These are phyloP conservation scores for Sphagnum magellanicum DNA, from an alignment of 228 moss, liverwort and hornwort species.

Conservation along the genomic window DNA sequence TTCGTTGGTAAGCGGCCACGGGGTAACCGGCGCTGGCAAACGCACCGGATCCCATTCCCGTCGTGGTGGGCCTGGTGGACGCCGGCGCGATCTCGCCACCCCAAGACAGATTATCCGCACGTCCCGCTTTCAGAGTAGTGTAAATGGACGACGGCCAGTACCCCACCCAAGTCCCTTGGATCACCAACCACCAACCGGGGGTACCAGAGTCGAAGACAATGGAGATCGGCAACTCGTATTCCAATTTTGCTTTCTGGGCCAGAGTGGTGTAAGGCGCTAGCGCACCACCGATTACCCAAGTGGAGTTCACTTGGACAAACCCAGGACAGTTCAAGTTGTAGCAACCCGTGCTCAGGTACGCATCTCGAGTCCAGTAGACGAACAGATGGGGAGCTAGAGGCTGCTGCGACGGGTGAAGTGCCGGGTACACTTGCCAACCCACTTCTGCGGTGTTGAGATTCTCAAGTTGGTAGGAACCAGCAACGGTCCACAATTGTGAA, in stretches of 20 bases:
- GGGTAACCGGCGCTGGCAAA: slow-evolving; percentile 1
- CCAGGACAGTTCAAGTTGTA: slow-evolving; percentile 7
- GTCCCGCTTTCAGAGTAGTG: background rate
- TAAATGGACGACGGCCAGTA: slow-evolving; percentile 2
- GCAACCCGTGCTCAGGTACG: background rate
- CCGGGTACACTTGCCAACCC: slow-evolving; percentile 17
- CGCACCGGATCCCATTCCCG: slow-evolving; percentile 3
- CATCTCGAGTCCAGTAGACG: slow-evolving; percentile 17
- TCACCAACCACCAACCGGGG: background rate
- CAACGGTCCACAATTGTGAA: background rate
- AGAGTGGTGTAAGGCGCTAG: slow-evolving; percentile 1
- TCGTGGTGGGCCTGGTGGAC: background rate
- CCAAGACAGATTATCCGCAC: background rate
- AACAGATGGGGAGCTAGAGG: slow-evolving; percentile 15
- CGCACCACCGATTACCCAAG: slow-evolving; percentile 6
- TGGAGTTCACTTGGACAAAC: background rate
- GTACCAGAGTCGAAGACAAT: background rate
- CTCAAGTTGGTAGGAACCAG: background rate
- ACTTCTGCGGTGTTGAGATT: slow-evolving; percentile 6
- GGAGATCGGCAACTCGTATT: background rate
- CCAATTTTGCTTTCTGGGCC: background rate
- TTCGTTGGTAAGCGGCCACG: background rate
- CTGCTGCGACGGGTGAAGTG: accelerated
- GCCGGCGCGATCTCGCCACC: slow-evolving; percentile 1
- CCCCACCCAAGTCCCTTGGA: background rate